A percentile compares a stretch with the other conserved stretches of the same genome.
These are phyloP conservation scores for Kwoniella sp. DNA, from an alignment of 768 basidiomycete genomes.

Conservation along the genomic window DNA sequence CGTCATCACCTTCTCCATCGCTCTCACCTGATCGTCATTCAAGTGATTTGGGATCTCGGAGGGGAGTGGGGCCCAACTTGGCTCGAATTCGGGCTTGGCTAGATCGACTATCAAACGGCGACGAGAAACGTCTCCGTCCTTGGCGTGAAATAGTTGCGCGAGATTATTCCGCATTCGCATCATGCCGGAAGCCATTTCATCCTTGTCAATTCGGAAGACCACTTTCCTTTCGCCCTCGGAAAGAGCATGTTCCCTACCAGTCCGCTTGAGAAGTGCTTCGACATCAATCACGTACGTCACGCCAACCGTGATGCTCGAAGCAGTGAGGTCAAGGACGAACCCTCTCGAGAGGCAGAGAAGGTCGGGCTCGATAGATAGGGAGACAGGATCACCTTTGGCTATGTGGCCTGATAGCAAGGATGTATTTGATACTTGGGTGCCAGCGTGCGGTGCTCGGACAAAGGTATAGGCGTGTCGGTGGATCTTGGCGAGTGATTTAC, in stretches of 20 bases:
- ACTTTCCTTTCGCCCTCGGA: constrained; percentile 26
- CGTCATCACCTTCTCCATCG: constrained; percentile 71
- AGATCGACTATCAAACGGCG: constrained; percentile 82
- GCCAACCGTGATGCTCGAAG: constrained; percentile 69
- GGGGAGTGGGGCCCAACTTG: constrained; percentile 37
- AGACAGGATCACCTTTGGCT: constrained; percentile 75
- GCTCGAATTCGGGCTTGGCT: constrained; percentile 66
- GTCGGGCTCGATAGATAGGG: constrained; percentile 81
- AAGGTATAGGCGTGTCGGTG: constrained; percentile 81
- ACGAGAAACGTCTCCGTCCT: constrained; percentile 66
- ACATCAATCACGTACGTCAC: constrained; percentile 76
- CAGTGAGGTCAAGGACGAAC: constrained; percentile 72
- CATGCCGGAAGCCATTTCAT: constrained; percentile 86
- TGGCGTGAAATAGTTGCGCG: constrained; percentile 79
- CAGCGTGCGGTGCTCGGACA: constrained; percentile 38
- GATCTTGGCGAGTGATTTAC: constrained; percentile 64
- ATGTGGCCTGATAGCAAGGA: constrained; percentile 77
- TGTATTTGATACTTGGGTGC: constrained; percentile 24
- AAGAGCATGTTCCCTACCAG: constrained; percentile 32
- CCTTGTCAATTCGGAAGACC: constrained; percentile 87
- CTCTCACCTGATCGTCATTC: constrained; percentile 71
- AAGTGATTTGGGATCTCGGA: constrained; percentile 58
- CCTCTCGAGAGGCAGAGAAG: constrained; percentile 82
- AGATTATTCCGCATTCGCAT: constrained; percentile 86
- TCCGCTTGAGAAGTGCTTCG: constrained; percentile 59